Evolutionary conservation across 1,139 yeast species (phyloP).

Genomic region (Debaryomyces subglobosus): DNA sequence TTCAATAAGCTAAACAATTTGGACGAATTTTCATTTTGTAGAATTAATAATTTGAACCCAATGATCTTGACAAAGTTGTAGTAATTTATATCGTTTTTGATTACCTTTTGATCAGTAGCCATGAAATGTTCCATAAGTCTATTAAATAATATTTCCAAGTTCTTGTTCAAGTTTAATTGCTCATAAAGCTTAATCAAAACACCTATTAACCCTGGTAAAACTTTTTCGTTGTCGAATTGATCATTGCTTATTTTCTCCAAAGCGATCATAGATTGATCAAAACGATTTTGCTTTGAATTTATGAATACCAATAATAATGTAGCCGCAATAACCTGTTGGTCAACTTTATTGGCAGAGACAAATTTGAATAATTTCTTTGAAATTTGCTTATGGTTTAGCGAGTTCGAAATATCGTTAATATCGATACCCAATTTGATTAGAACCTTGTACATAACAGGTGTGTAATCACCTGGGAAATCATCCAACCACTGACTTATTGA

Average conservation of each 20-base stretch:
- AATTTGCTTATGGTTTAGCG: constrained; percentile 17
- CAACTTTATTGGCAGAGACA: constrained; percentile 14
- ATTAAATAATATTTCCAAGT: constrained; percentile 30
- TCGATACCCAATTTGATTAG: constrained; percentile 33
- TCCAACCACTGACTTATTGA: constrained; percentile 23
- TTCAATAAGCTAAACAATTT: constrained; percentile 36
- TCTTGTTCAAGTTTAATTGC: constrained; percentile 24
- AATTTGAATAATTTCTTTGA: constrained; percentile 33
- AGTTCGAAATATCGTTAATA: constrained; percentile 28
- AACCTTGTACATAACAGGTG: constrained; percentile 34
- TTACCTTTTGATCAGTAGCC: constrained; percentile 20
- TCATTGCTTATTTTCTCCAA: constrained; percentile 39
- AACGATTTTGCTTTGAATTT: constrained; percentile 39
- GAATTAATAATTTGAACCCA: constrained; percentile 48
- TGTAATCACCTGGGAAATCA: constrained; percentile 36
- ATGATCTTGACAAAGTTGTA: constrained; percentile 49
- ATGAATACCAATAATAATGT: constrained; percentile 51
- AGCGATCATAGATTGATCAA: constrained; percentile 47
- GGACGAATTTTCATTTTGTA: constrained; percentile 29
- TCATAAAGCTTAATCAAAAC: constrained; percentile 54
- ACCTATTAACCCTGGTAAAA: constrained; percentile 48
- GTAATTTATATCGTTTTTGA: constrained; percentile 25
- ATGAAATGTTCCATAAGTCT: constrained; percentile 25
- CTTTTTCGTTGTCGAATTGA: constrained; percentile 20
- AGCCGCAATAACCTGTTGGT: constrained; percentile 31